These are phyloP conservation scores for Cercophora sp. DNA, from an alignment of 495 filamentous ascomycete species.

Conservation along the genomic window DNA sequence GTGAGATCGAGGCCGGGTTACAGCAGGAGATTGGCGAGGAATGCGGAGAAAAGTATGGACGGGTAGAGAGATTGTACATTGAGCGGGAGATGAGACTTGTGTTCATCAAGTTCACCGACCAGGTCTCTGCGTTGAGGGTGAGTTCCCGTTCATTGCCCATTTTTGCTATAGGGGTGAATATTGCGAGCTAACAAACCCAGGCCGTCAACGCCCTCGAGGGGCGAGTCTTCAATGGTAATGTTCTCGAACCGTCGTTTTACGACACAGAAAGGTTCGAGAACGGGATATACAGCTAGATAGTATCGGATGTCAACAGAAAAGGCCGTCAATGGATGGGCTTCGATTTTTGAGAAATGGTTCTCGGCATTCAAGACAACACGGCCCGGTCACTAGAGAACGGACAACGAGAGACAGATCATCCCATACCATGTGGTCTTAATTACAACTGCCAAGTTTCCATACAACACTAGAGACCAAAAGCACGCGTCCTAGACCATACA, in stretches of 20 bases:
- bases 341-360: too few species aligned
- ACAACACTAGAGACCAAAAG: constrained; percentile 11
- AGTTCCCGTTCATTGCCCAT: constrained; percentile 29
- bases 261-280: constrained; percentile 75
- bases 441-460: constrained; percentile 11
- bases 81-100: constrained; percentile 57
- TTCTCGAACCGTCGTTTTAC: constrained; percentile 73
- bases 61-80: constrained; percentile 79
- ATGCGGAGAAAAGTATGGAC: constrained; percentile 83
- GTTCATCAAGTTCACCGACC: constrained; percentile 85
- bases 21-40: constrained; percentile 94
- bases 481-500: too few species aligned
- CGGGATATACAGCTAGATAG: constrained; percentile 51
- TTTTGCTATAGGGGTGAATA: too few species aligned
- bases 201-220: constrained; percentile 85
- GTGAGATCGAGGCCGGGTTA: constrained; percentile 68
- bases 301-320: background rate
- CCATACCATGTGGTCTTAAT: too few species aligned
- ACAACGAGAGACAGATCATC: too few species aligned
- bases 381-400: too few species aligned
- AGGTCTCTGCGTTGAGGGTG: constrained; percentile 76
- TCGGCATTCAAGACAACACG: too few species aligned
- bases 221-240: constrained; percentile 80
- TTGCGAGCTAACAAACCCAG: constrained; percentile 48
- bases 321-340: background rate